Base-by-base conservation (phyloP, 1,284 basidiomycete genomes). In the Polyporus tsugae region DNA sequence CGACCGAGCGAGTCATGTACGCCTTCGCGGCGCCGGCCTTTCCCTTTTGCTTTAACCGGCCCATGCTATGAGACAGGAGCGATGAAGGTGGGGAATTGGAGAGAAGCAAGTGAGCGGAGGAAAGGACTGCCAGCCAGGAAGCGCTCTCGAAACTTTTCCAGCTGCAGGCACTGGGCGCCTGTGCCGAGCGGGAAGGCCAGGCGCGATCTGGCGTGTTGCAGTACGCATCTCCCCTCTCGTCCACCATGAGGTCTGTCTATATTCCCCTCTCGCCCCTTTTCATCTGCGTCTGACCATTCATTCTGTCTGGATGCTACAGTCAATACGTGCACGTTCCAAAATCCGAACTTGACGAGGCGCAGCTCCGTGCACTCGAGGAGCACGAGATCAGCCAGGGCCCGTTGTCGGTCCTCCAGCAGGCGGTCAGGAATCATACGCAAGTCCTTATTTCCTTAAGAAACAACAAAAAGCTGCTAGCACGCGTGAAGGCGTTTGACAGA, bases 401-500 rank as follows among this genome's bases (percentile, higher is more conserved):
- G 36, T 83, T 99, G 76, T 97, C 95, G n/a, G 97, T 99, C 61
- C 87, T 99, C 55, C 98, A 99, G 81, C 96, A 98, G 81, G 95
- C 96, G 44, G 98, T 99, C 73, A 90, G 98, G 81, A 99, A 99
- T 82, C 95, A 98, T 81, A 93, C 96, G 9, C 98, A 99, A 84
- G 95, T 99, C 75, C 90, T 99, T 71, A 97, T 99, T 78, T 97
- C 96, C 36, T 86, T 99, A 69, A 87, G 98, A 76, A 99, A 99
- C 86, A 98, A 99, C 88, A 98, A 98, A 84, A 99, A 99, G 82
- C 85, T 99, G 39, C 87, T 99, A 68, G 98, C 96, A 52, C 90
- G 97, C 68, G 97, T 99, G 69, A 99, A 99, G 82, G 98, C 98
- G 0, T 99, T 99, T 81, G 98, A 99, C 82, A 88, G 98, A 78